Conservation (phyloP, 352 stramenopile species). For the Phytopythium litorale region DNA sequence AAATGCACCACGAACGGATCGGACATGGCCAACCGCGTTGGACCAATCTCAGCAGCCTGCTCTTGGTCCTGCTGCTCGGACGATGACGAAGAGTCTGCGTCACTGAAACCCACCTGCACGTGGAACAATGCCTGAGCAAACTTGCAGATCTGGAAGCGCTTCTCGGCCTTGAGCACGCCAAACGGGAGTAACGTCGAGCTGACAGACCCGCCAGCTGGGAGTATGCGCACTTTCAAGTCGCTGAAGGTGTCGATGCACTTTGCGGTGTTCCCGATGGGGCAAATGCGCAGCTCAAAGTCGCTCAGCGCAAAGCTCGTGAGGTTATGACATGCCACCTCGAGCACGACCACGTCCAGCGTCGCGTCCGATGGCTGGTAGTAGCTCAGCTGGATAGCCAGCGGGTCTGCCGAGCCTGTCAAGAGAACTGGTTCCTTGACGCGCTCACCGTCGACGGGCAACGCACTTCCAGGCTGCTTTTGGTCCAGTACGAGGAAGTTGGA, state of each 20-base stretch:
- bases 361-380: constrained; percentile 41
- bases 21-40: constrained; percentile 23
- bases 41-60: not conserved
- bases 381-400: constrained; percentile 48
- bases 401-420: constrained; percentile 59
- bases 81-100: not conserved
- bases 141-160: constrained; percentile 59
- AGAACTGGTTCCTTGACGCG: constrained; percentile 15
- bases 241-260: constrained; percentile 54
- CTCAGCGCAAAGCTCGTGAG: constrained; percentile 52
- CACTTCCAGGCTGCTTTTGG: not conserved
- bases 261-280: constrained; percentile 29
- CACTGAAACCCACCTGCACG: constrained; percentile 53
- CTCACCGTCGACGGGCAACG: constrained; percentile 7
- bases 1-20: constrained; percentile 51
- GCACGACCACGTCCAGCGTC: constrained; percentile 44
- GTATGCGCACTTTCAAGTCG: constrained; percentile 48
- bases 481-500: constrained; percentile 20
- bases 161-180: constrained; percentile 57
- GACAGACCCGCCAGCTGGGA: constrained; percentile 33
- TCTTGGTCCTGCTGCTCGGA: constrained; percentile 6
- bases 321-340: constrained; percentile 63
- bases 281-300: constrained; percentile 68
- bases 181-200: constrained; percentile 46
- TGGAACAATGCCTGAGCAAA: constrained; percentile 51